Base-by-base conservation (phyloP, 192 early-diverging fungal genomes). In the Backusella tarrabulga region DNA sequence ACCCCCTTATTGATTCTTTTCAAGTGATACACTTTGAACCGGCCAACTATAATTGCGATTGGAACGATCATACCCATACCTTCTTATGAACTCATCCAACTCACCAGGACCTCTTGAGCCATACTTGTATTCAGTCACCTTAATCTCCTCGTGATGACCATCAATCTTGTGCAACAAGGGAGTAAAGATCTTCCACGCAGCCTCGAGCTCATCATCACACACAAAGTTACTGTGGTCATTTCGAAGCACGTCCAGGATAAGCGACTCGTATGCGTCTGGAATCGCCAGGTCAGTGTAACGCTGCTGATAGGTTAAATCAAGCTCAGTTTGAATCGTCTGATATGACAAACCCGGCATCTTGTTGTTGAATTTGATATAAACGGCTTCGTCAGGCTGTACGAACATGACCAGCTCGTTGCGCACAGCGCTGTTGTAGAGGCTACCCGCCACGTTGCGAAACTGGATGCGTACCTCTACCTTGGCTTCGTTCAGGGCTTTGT, bases 121-220 rank as follows among this genome's bases (percentile, higher is more conserved):
- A 81, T 91, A 97, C 63, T 87, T 81, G 83, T 98, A 98, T 4
- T 88, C 87, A 60, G 91, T 79, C 4, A 95, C 84, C 23, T 81
- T 74, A 9, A 87, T 68, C 23, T 81, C 72, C 9, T 77, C 73
- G 3, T 80, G 54, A 67, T 83, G 80, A 8, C 68, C 50, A 75
- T 97, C 95, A 79, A 98, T 95, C 76, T 92, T 82, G 87, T 98
- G 96, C 75, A 99, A 84, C 35, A 98, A 84, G 6, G 98, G 98
- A 0, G 98, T 99, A 80, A 99, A 98, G 60, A 99, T 97, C 83
- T 94, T 93, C 98, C 98, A 99, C 2, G 98, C 96, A 69, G 92
- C 95, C 79, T 97, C 96, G n/a, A 99, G 87, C 86, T 97, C 95
- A 83, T 96, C 94, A 80, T 91, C 88, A 54, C 94, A 88, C 38